Evolutionary conservation across 768 basidiomycete species (phyloP).

Genomic region (Suillus tomentosus): DNA sequence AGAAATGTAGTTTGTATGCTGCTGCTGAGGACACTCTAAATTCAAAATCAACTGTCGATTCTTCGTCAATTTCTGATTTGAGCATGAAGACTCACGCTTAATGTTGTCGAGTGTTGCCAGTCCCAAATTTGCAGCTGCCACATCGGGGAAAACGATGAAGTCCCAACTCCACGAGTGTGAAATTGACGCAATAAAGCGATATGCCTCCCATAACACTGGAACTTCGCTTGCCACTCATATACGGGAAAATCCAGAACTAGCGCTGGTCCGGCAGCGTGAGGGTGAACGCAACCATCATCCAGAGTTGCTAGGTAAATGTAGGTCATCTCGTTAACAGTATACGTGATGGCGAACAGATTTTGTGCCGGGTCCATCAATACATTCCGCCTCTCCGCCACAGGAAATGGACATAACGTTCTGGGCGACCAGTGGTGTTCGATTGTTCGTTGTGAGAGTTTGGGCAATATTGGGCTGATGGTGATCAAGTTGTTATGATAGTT

Average conservation of each 20-base stretch:
- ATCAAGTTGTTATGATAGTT: background rate
- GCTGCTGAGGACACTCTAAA: background rate
- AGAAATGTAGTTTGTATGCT: background rate
- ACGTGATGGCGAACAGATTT: background rate
- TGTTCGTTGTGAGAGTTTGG: background rate
- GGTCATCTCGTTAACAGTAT: background rate
- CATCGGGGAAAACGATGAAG: no score
- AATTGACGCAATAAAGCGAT: background rate
- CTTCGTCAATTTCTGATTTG: background rate
- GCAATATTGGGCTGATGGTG: background rate
- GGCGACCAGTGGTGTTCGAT: background rate
- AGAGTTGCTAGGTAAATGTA: background rate
- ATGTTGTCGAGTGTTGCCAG: background rate
- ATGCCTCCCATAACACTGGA: background rate
- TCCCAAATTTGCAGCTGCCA: background rate
- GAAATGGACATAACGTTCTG: background rate
- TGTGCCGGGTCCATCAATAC: background rate
- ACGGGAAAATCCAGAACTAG: background rate
- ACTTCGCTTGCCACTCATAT: background rate
- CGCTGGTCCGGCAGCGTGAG: background rate
- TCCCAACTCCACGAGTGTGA: fast-evolving
- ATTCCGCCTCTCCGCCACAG: background rate
- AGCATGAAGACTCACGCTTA: background rate
- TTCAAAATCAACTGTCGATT: background rate
- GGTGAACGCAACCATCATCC: background rate